Evolutionary conservation across 2,329 filamentous ascomycete genomes (phyloP).

Genomic region (Chaetomium sp.): DNA sequence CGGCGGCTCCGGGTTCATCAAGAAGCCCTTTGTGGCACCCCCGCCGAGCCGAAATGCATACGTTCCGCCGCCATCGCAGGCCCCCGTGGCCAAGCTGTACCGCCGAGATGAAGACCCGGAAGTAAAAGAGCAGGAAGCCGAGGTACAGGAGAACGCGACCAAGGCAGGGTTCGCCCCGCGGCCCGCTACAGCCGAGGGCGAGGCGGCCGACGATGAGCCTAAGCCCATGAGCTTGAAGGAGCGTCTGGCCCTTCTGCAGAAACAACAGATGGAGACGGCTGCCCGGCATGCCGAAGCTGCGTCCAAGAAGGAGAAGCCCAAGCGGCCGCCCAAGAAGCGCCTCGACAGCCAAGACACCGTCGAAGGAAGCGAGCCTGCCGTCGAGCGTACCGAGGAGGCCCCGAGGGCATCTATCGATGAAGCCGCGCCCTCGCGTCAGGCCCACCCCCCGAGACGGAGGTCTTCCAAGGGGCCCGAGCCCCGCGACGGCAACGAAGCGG

Average conservation of each 20-base stretch:
- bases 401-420: slow-evolving; percentile 49
- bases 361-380: slow-evolving; percentile 28
- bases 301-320: slow-evolving; percentile 82
- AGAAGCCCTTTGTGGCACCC: slow-evolving; percentile 93
- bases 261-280: slow-evolving; percentile 86
- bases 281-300: slow-evolving; percentile 70
- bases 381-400: slow-evolving; percentile 46
- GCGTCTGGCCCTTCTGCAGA: slow-evolving; percentile 86
- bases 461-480: slow-evolving; percentile 44
- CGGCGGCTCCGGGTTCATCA: slow-evolving; percentile 67
- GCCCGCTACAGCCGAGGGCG: slow-evolving; percentile 40
- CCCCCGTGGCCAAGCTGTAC: slow-evolving; percentile 68
- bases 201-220: slow-evolving; percentile 68
- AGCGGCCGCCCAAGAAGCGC: slow-evolving; percentile 66
- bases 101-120: slow-evolving; percentile 81
- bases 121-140: slow-evolving; percentile 57
- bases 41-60: slow-evolving; percentile 90
- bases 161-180: slow-evolving; percentile 54
- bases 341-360: slow-evolving; percentile 41
- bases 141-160: slow-evolving; percentile 61
- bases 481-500: slow-evolving; percentile 58
- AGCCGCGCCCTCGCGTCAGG: slow-evolving; percentile 32
- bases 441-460: slow-evolving; percentile 45
- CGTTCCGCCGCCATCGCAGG: slow-evolving; percentile 67
- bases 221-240: slow-evolving; percentile 94